A percentile compares a stretch with the other conserved stretches of the same genome.
Conservation (phyloP, 2,329 filamentous ascomycete species). For the Colletotrichum paranaense region DNA sequence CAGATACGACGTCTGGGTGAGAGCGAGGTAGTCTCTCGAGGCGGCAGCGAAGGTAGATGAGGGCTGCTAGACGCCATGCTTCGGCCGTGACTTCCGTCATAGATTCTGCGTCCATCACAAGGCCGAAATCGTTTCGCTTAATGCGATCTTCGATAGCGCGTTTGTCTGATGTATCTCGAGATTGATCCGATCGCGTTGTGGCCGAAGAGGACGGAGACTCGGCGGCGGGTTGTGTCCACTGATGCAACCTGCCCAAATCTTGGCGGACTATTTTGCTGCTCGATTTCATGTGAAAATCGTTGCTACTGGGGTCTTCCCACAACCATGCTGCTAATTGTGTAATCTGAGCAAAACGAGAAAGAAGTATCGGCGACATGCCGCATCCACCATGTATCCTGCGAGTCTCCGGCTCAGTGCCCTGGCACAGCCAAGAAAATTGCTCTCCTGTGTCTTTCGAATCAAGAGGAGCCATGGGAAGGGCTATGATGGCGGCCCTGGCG, state of each 20-base stretch:
- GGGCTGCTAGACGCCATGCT: slow-evolving; percentile 52
- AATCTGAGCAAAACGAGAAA: slow-evolving; percentile 51
- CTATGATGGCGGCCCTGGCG: slow-evolving; percentile 51
- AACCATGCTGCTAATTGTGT: slow-evolving; percentile 50
- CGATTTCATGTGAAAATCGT: not conserved
- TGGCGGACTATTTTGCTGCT: slow-evolving; percentile 41
- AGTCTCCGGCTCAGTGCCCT: slow-evolving; percentile 48
- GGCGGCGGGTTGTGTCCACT: slow-evolving; percentile 18
- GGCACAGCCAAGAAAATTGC: slow-evolving; percentile 52
- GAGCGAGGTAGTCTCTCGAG: slow-evolving; percentile 51
- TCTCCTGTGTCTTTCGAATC: slow-evolving; percentile 42
- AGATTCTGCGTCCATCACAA: slow-evolving; percentile 31
- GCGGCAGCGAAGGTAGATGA: slow-evolving; percentile 53
- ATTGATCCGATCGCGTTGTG: not conserved
- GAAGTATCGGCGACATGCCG: slow-evolving; percentile 53
- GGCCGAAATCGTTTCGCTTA: slow-evolving; percentile 1
- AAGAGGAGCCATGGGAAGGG: slow-evolving; percentile 51
- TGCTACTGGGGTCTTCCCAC: slow-evolving; percentile 20
- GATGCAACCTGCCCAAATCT: slow-evolving; percentile 39
- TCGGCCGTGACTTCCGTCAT: slow-evolving; percentile 56
- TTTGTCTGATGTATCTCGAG: not conserved
- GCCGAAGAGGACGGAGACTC: not conserved
- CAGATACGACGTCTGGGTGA: slow-evolving; percentile 47
- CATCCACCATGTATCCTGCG: slow-evolving; percentile 54
- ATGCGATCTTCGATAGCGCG: not conserved